Percentiles rank a stretch among this genome's conserved stretches.
Conservation (phyloP, 257 asterid species). For the Sherardia arvensis region DNA sequence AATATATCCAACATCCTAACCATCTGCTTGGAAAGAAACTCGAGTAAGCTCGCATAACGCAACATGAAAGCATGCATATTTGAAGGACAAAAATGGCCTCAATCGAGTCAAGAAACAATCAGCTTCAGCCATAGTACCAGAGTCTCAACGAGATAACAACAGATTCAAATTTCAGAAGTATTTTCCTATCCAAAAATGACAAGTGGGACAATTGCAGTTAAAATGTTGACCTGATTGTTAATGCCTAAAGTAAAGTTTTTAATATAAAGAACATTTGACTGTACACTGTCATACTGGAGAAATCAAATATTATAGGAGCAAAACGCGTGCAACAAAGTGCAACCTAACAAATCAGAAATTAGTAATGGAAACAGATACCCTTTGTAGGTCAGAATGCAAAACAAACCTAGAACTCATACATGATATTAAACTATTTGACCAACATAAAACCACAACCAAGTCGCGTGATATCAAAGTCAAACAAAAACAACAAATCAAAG, state of each 20-base stretch:
- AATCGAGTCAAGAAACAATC: background rate
- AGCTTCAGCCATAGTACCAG: background rate
- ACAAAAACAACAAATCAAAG: background rate
- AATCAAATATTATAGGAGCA: background rate
- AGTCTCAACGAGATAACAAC: background rate
- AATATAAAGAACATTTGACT: background rate
- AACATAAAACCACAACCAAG: background rate
- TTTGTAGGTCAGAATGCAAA: background rate
- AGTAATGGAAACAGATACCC: background rate
- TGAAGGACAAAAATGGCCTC: background rate
- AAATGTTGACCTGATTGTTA: background rate
- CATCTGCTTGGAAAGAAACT: slow-evolving; percentile 52
- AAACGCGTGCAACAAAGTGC: background rate
- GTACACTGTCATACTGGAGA: background rate
- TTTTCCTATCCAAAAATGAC: background rate
- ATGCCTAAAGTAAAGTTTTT: no score
- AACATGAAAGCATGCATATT: background rate
- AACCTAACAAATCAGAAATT: background rate
- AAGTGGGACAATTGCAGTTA: background rate
- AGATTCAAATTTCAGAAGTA: background rate
- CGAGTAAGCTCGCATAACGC: slow-evolving; percentile 10
- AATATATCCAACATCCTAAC: slow-evolving; percentile 95
- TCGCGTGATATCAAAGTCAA: background rate
- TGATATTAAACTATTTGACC: background rate
- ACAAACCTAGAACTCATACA: background rate